Evolutionary conservation across 306 rosid genomes (phyloP).

Genomic region (Amphicarpaea edgeworthii): DNA sequence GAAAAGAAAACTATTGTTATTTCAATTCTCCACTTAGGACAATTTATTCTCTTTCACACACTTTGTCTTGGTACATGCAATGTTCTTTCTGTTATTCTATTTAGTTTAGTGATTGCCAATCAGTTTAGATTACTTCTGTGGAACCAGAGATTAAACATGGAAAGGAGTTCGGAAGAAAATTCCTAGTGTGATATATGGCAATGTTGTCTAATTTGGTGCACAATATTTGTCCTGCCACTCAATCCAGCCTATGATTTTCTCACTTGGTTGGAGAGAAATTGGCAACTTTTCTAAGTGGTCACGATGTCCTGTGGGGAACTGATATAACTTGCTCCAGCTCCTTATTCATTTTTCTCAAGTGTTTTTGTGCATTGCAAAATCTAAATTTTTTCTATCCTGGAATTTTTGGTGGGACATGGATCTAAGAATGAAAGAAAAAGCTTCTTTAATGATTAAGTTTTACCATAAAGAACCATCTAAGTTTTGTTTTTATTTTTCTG

Average conservation of each 20-base stretch:
- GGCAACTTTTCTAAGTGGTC: conserved; percentile 23
- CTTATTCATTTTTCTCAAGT: background rate
- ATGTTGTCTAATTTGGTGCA: conserved; percentile 21
- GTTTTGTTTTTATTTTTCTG: conserved; percentile 15
- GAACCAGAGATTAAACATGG: background rate
- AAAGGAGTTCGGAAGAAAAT: background rate
- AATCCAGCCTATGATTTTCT: conserved; percentile 15
- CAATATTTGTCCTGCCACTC: background rate
- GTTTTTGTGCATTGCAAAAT: conserved; percentile 1
- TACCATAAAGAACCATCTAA: background rate
- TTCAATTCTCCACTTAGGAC: no score
- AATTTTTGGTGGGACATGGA: background rate
- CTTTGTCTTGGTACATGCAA: background rate
- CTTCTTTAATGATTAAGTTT: conserved; percentile 23
- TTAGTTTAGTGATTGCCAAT: background rate
- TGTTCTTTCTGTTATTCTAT: conserved; percentile 6
- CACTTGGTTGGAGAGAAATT: conserved; percentile 34
- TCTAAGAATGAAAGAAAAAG: conserved; percentile 2
- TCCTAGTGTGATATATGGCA: conserved; percentile 14
- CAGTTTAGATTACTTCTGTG: background rate
- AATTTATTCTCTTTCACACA: conserved; percentile 8
- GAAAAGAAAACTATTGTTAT: no score
- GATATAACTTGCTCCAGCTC: conserved; percentile 1
- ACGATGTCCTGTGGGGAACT: conserved; percentile 2
- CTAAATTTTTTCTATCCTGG: conserved; percentile 1